Evolutionary conservation across 1,139 yeast species (phyloP), one percentile per base, ranked within the genome.

Genomic region (Geotrichum restrictum): DNA sequence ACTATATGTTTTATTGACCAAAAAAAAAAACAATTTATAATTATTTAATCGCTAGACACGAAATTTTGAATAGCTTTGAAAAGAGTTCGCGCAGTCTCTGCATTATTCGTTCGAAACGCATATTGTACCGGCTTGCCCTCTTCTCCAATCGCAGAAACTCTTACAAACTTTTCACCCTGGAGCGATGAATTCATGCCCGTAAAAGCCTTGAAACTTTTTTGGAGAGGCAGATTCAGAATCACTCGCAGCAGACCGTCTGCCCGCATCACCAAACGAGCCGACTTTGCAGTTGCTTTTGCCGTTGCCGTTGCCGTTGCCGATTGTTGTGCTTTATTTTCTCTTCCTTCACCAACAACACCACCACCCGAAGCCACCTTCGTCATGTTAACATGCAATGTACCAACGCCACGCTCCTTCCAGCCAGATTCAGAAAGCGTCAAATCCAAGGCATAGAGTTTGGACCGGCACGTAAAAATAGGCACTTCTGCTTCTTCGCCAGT

Each of bases 371-470:
- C 31, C 24, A 19, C 45, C 22, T 66, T 63, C n/a, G 75, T 70
- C 56, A 79, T 78, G 68, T 93, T 93, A 38, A 94, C 78, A 67
- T 88, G 96, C 16, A 94, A 71, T 3, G 82, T 79, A 1, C 99
- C 99, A 39, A 85, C 77, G 16, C 98, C 99, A 62, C 95, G 80
- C 69, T 94, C 98, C 67, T 87, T 93, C 98, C 99, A 94, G 1
- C 96, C 97, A 27, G 77, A 80, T 11, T 77, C 68, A 1, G 85
- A 76, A 40, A 80, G 76, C 0, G 83, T 71, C 39, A 91, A 72
- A 60, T 85, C 82, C 59, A 88, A 72, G 49, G 83, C 88, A 65
- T 89, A 94, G 18, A 93, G 72, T 65, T 91, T 88, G 13, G 95
- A 89, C 41, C 85, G 82, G 44, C 85, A 77, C 40, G 80, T 80